Evolutionary conservation across 1,139 yeast genomes (phyloP).

Genomic region (Eremothecium coryli): DNA sequence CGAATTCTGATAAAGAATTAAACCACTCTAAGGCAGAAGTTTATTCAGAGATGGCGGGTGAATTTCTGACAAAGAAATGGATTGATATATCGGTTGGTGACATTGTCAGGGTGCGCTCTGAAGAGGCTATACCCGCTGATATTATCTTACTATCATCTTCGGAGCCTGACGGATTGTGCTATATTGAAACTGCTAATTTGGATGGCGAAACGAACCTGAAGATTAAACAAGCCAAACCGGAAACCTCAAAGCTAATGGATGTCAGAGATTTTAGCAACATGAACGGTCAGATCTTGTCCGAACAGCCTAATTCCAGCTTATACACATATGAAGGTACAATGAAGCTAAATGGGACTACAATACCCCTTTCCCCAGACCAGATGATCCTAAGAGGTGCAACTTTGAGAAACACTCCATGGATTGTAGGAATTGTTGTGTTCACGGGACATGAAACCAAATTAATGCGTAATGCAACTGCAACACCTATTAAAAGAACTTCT

Average conservation of each 20-base stretch:
- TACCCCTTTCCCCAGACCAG: constrained; percentile 85
- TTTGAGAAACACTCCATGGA: constrained; percentile 88
- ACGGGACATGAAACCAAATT: constrained; percentile 98
- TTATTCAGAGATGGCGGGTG: constrained; percentile 50
- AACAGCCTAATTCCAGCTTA: constrained; percentile 87
- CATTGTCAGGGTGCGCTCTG: constrained; percentile 72
- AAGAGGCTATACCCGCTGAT: constrained; percentile 94
- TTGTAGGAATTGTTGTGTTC: constrained; percentile 85
- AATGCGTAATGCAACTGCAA: constrained; percentile 97
- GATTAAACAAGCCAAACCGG: constrained; percentile 78
- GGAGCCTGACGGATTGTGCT: constrained; percentile 96
- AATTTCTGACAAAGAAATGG: constrained; percentile 67
- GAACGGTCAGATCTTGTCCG: constrained; percentile 60
- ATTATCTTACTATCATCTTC: constrained; percentile 75
- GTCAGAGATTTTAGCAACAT: constrained; percentile 51
- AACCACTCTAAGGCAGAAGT: constrained; percentile 73
- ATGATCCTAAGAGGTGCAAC: constrained; percentile 91
- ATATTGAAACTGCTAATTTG: constrained; percentile 92
- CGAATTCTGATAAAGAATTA: constrained; percentile 78
- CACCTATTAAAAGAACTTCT: constrained; percentile 94
- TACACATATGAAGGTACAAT: constrained; percentile 93
- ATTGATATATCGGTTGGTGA: constrained; percentile 87
- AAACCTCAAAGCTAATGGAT: constrained; percentile 66
- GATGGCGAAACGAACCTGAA: constrained; percentile 97
- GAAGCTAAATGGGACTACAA: constrained; percentile 45